Percentiles rank a stretch among this genome's conserved stretches.
phyloP scores from a whole-genome alignment of 805 yeast species.

The Tanozyma kutaoensis region DNA sequence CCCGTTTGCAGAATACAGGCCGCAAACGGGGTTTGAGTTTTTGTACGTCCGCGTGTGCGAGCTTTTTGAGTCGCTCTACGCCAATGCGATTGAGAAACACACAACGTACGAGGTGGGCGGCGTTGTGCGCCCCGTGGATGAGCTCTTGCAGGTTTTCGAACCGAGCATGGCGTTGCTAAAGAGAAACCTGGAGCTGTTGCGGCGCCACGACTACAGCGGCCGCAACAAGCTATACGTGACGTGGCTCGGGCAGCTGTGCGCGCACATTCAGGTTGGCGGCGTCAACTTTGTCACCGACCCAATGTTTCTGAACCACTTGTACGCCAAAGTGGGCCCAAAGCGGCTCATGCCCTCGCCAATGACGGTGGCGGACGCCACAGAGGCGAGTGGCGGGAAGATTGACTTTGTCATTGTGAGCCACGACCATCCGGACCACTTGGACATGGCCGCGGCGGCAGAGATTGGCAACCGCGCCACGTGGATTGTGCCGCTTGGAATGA shows the following conservation, averaged over 20 bases:
- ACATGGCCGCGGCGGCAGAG: slow-evolving; percentile 38
- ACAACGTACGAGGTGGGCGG: slow-evolving; percentile 14
- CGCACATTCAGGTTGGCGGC: slow-evolving; percentile 56
- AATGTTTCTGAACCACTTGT: slow-evolving; percentile 50
- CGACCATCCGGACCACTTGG: slow-evolving; percentile 93
- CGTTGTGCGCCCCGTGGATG: too few species aligned
- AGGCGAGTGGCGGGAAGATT: slow-evolving; percentile 39
- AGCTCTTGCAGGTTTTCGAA: too few species aligned
- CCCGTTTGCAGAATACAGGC: slow-evolving; percentile 82
- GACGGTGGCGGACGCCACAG: slow-evolving; percentile 35
- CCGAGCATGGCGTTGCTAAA: too few species aligned
- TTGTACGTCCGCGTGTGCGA: slow-evolving; percentile 61
- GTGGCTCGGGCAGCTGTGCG: slow-evolving; percentile 92
- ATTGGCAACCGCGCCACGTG: slow-evolving; percentile 52
- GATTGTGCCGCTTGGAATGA: slow-evolving; percentile 81
- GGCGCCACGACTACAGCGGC: too few species aligned
- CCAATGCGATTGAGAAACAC: slow-evolving; percentile 21
- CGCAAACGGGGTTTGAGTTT: slow-evolving; percentile 83
- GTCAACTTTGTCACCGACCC: slow-evolving; percentile 83
- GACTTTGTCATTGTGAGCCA: slow-evolving; percentile 76
- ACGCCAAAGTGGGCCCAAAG: slow-evolving; percentile 68
- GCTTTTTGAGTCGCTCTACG: slow-evolving; percentile 42
- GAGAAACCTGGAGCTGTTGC: too few species aligned
- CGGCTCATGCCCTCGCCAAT: slow-evolving; percentile 75
- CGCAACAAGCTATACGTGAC: slow-evolving; percentile 61